Evolutionary conservation across 2,329 filamentous ascomycete species (phyloP).

Genomic region (Emmonsia crescens): DNA sequence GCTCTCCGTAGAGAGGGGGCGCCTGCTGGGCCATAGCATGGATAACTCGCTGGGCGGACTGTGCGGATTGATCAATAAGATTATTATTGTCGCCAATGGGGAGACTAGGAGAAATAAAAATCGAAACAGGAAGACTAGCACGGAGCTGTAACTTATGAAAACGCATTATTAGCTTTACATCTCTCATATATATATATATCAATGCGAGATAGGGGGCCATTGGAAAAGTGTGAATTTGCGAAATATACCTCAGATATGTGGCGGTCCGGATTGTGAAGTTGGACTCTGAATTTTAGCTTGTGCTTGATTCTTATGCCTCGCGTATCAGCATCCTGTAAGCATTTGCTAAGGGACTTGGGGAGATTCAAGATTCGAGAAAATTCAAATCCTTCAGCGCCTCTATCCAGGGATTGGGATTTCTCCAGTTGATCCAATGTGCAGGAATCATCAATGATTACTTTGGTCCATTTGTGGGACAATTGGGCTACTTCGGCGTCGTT

Average conservation of each 20-base stretch:
- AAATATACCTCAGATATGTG: constrained; percentile 68
- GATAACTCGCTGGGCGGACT: constrained; percentile 38
- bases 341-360: constrained; percentile 69
- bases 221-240: neutral
- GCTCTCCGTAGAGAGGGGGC: constrained; percentile 86
- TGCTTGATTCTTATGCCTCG: constrained; percentile 86
- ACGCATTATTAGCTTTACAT: constrained; percentile 13
- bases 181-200: neutral
- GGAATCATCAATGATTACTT: constrained; percentile 57
- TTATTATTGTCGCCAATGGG: constrained; percentile 80
- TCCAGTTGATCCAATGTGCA: constrained; percentile 58
- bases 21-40: constrained; percentile 54
- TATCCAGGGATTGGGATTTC: constrained; percentile 42
- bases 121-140: constrained; percentile 77
- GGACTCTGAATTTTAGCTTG: constrained; percentile 82
- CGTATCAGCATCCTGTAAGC: constrained; percentile 80
- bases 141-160: constrained; percentile 49
- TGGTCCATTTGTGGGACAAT: constrained; percentile 49
- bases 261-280: constrained; percentile 87
- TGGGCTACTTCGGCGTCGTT: constrained; percentile 32
- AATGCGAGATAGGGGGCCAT: too few species aligned
- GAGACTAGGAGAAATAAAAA: constrained; percentile 93
- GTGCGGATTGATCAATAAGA: constrained; percentile 52
- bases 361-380: constrained; percentile 54
- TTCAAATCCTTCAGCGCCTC: constrained; percentile 51